phyloP scores from a whole-genome alignment of 495 filamentous ascomycete genomes.

The Aspergillus wentii region DNA sequence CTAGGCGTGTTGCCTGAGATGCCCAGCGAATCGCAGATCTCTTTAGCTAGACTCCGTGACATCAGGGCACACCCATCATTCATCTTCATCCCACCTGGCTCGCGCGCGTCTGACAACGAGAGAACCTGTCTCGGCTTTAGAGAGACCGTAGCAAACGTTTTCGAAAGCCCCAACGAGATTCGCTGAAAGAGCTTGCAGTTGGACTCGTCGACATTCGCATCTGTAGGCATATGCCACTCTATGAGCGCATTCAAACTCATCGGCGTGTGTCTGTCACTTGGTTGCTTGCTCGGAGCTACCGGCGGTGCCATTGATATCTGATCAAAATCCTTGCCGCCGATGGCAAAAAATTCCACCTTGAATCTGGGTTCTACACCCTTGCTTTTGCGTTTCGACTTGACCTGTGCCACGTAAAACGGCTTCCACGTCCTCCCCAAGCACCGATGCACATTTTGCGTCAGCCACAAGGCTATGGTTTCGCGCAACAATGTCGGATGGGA shows the following conservation, averaged over 20 bases:
- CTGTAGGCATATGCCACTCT: slow-evolving; percentile 44
- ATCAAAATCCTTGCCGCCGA: slow-evolving; percentile 40
- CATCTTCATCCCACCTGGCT: slow-evolving; percentile 51
- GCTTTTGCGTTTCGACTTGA: slow-evolving; percentile 28
- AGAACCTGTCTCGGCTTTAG: slow-evolving; percentile 40
- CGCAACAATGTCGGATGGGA: slow-evolving; percentile 23
- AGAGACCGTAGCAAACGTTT: slow-evolving; percentile 43
- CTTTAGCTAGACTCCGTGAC: slow-evolving; percentile 57
- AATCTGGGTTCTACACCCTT: slow-evolving; percentile 24
- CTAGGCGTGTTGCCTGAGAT: slow-evolving; percentile 58
- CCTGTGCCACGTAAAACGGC: slow-evolving; percentile 42
- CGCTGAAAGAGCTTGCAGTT: slow-evolving; percentile 52
- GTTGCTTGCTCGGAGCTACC: slow-evolving; percentile 17
- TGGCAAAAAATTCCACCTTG: slow-evolving; percentile 50
- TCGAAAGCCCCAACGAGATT: slow-evolving; percentile 35
- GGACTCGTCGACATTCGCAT: slow-evolving; percentile 33
- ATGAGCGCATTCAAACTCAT: slow-evolving; percentile 41
- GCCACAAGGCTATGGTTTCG: slow-evolving; percentile 36
- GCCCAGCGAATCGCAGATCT: slow-evolving; percentile 54
- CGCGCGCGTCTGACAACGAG: slow-evolving; percentile 17
- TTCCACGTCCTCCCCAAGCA: slow-evolving; percentile 43
- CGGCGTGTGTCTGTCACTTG: slow-evolving; percentile 21
- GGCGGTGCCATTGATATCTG: slow-evolving; percentile 2
- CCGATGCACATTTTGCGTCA: slow-evolving; percentile 33
- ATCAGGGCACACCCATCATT: slow-evolving; percentile 78